A percentile compares a stretch with the other conserved stretches of the same genome.
These are phyloP conservation scores for Mortierella sp. DNA, from an alignment of 371 early-diverging fungal genomes.

Conservation along the genomic window DNA sequence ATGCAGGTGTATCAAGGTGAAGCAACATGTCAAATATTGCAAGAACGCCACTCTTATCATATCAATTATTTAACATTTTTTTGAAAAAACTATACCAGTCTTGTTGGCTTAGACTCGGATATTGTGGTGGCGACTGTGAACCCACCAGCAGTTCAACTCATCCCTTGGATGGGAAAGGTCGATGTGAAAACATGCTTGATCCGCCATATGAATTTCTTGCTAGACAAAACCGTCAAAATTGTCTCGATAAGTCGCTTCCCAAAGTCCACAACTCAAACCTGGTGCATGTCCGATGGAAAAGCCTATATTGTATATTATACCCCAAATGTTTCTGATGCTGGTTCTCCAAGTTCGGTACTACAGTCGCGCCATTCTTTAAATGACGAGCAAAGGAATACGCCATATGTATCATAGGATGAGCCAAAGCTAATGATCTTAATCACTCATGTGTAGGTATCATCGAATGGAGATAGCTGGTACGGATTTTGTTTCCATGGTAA, in stretches of 20 bases:
- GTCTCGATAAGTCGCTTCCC: conserved; percentile 50
- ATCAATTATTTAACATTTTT: background rate
- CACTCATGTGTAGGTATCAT: conserved; percentile 14
- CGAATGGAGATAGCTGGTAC: conserved; percentile 56
- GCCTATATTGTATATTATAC: conserved; percentile 56
- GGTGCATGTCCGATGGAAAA: conserved; percentile 58
- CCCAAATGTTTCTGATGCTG: conserved; percentile 34
- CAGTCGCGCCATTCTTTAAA: background rate
- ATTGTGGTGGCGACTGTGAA: conserved; percentile 51
- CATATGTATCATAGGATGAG: background rate
- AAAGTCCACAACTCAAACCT: conserved; percentile 49
- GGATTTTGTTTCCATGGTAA: conserved; percentile 56
- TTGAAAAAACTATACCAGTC: conserved; percentile 9
- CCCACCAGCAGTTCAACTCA: conserved; percentile 52
- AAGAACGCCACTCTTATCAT: background rate
- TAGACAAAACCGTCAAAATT: conserved; percentile 50
- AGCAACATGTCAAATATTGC: background rate
- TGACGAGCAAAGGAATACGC: background rate
- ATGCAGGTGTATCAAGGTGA: conserved; percentile 54
- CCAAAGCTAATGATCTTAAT: background rate
- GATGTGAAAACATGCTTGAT: conserved; percentile 54
- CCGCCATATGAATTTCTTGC: conserved; percentile 51
- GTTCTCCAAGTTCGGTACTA: conserved; percentile 33
- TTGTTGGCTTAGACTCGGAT: conserved; percentile 45
- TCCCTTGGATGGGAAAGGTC: conserved; percentile 55